Evolutionary conservation across 352 stramenopile genomes (phyloP).

Genomic region (Pythium angustatum): DNA sequence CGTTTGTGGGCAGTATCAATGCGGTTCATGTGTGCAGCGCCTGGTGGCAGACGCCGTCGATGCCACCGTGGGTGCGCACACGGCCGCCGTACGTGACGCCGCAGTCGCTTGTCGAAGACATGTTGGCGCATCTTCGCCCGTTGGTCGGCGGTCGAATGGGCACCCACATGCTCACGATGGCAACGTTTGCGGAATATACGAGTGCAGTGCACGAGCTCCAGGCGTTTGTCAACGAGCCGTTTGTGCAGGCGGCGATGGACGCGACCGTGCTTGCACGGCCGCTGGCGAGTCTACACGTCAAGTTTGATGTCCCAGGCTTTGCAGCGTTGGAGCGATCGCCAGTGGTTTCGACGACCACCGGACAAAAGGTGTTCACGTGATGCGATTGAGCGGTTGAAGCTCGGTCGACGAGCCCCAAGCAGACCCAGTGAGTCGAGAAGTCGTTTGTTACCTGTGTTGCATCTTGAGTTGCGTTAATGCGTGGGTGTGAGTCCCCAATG

Average conservation of each 20-base stretch:
- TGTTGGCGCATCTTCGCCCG: background rate
- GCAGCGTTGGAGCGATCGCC: background rate
- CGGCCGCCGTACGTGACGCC: background rate
- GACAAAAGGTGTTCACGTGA: constrained; percentile 5
- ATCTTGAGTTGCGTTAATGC: no score
- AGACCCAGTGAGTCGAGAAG: no score
- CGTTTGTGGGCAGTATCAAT: background rate
- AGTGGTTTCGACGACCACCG: background rate
- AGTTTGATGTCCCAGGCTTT: constrained; percentile 5
- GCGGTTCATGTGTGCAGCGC: background rate
- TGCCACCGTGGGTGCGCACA: background rate
- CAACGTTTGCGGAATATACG: constrained; percentile 5
- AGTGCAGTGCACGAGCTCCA: background rate
- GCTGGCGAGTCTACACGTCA: constrained; percentile 1
- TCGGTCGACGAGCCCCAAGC: no score
- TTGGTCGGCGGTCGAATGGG: constrained; percentile 1
- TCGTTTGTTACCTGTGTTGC: no score
- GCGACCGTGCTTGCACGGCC: background rate
- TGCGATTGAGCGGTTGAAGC: background rate
- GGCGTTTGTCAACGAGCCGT: background rate
- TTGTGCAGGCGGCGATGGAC: constrained; percentile 3
- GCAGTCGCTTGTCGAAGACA: constrained; percentile 1
- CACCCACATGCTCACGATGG: constrained; percentile 10
- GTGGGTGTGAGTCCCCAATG: no score
- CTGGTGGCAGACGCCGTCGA: background rate